These are phyloP conservation scores for Daldinia vernicosa DNA, from an alignment of 495 filamentous ascomycete genomes.

Conservation along the genomic window DNA sequence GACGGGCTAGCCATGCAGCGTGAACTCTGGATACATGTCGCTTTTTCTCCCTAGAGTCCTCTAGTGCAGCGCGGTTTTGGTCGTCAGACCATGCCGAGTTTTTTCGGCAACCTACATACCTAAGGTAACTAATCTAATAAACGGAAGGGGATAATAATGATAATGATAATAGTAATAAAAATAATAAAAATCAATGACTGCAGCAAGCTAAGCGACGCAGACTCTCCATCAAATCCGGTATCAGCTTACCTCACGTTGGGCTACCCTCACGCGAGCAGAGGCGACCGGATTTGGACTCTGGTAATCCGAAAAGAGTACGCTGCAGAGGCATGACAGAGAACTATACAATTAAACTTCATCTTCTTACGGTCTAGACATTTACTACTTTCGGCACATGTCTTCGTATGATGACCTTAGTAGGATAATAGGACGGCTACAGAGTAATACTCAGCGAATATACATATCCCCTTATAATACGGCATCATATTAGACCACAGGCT, in stretches of 20 bases:
- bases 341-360: constrained; percentile 28
- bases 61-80: constrained; percentile 13
- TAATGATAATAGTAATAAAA: constrained; percentile 5
- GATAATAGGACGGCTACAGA: constrained; percentile 17
- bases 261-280: constrained; percentile 43
- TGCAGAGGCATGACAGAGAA: constrained; percentile 43
- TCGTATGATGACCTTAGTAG: constrained; percentile 20
- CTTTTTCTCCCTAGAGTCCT: background rate
- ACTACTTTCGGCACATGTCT: constrained; percentile 16
- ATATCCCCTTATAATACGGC: constrained; percentile 25
- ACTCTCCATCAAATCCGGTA: constrained; percentile 26
- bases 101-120: constrained; percentile 12
- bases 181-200: constrained; percentile 26
- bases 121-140: constrained; percentile 19
- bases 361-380: constrained; percentile 29
- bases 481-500: constrained; percentile 13
- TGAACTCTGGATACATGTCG: constrained; percentile 40
- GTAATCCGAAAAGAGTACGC: constrained; percentile 35
- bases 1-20: constrained; percentile 31
- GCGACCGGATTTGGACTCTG: constrained; percentile 36
- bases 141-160: constrained; percentile 17
- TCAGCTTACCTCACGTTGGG: constrained; percentile 41
- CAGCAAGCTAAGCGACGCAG: constrained; percentile 37
- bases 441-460: constrained; percentile 39
- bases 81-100: constrained; percentile 33